Evolutionary conservation across 768 basidiomycete species (phyloP), one percentile per base, ranked within the genome.

Genomic region (Mycena rosella): DNA sequence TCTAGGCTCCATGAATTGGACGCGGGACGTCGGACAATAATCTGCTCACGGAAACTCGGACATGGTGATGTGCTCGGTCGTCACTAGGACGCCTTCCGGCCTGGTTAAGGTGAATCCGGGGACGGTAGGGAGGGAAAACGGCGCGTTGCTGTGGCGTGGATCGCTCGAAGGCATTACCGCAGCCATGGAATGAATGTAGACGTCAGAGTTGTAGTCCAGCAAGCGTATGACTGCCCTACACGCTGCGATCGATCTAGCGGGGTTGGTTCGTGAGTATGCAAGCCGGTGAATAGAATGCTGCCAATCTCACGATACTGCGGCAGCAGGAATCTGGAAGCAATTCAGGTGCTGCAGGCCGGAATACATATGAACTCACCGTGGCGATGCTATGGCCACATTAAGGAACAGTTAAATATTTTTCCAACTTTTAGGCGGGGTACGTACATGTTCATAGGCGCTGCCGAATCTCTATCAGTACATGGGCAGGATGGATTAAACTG

Each of bases 171-270:
- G 77, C n/a, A 77, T 72, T 42, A 82, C 77, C 15, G 77, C 80
- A 29, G 82, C 79, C 55, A 84, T 78, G 2, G 87, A 85, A 70
- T 86, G 84, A 11, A 86, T 74, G 65, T 85, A 86, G 24, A 83
- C 77, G 29, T 86, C 83, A 47, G 79, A 73, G 69, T 79, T 85
- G 70, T 87, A 89, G 58, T 89, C 88, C 40, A 87, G 83, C 26
- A 92, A 80, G 65, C 89, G 84, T 75, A 91, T 89, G 49, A 92
- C 91, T 30, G 89, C 86, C 48, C 91, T 86, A 75, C 89, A 89
- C 30, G 91, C 88, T 24, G 90, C 89, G 58, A 90, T 88, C 10
- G 87, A 83, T 27, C 86, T 87, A 65, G 14, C 29, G 58, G 24
- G 15, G 34, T 30, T 24, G 24, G 61, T 60, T 26, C 56, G 11